A percentile compares a stretch with the other conserved stretches of the same genome.
Conservation (phyloP, 2,329 filamentous ascomycete species). For the Knufia petricola region DNA sequence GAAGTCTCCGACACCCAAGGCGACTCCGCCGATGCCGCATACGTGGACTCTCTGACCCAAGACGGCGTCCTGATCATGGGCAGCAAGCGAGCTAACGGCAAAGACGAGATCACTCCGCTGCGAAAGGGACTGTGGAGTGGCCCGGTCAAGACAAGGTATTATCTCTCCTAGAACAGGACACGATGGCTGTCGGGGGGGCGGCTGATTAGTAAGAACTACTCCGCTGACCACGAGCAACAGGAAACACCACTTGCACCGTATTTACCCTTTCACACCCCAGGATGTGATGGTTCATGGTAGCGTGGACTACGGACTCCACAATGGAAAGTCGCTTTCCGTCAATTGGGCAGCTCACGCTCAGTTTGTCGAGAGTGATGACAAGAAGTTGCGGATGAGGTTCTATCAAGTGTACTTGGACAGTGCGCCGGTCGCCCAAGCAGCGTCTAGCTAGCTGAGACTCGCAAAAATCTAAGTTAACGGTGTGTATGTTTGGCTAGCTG, state of each 20-base stretch:
- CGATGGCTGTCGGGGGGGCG: too few relatives aligned
- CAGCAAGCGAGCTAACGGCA: slow-evolving; percentile 36
- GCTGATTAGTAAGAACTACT: slow-evolving; percentile 18
- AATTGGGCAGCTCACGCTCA: slow-evolving; percentile 43
- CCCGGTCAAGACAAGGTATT: slow-evolving; percentile 38
- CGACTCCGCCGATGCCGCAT: slow-evolving; percentile 36
- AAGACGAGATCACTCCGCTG: slow-evolving; percentile 41
- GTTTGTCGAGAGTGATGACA: slow-evolving; percentile 18
- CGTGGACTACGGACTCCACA: slow-evolving; percentile 45
- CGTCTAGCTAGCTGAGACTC: neutral
- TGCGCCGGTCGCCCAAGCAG: slow-evolving; percentile 8
- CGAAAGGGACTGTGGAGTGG: slow-evolving; percentile 43
- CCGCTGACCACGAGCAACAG: slow-evolving; percentile 8
- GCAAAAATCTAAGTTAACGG: too few relatives aligned
- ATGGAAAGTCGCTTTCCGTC: slow-evolving; percentile 36
- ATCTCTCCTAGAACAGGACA: too few relatives aligned
- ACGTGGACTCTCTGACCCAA: slow-evolving; percentile 37
- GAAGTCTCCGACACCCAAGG: slow-evolving; percentile 29
- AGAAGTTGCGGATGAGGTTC: slow-evolving; percentile 19
- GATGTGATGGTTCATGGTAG: slow-evolving; percentile 47
- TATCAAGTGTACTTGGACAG: slow-evolving; percentile 26
- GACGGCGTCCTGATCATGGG: slow-evolving; percentile 46
- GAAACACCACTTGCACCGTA: slow-evolving; percentile 27
- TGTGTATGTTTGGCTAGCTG: too few relatives aligned
- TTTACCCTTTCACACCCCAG: slow-evolving; percentile 43